phyloP scores from a whole-genome alignment of 331 rosid species.

The Pyracantha coccinea region DNA sequence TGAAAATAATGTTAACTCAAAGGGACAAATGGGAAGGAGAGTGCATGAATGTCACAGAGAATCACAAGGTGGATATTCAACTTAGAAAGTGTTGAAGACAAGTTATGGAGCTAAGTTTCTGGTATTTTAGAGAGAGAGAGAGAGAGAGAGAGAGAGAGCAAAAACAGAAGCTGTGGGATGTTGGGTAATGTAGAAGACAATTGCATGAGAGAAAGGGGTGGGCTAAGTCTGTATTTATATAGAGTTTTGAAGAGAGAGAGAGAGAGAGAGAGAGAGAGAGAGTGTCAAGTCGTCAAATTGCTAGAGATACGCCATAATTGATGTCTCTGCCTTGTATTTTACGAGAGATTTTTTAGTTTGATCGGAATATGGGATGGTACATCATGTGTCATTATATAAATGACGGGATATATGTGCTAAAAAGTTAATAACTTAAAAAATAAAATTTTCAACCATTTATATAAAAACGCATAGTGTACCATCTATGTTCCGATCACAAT shows the following conservation, averaged over 20 bases:
- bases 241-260: background rate
- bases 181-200: constrained; percentile 26
- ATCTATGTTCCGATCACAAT: too few relatives aligned
- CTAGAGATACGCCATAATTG: background rate
- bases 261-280: constrained; percentile 9
- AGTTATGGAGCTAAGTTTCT: constrained; percentile 15
- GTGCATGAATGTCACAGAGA: background rate
- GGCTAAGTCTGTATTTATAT: constrained; percentile 31
- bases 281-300: background rate
- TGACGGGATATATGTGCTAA: too few relatives aligned
- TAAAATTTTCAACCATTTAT: too few relatives aligned
- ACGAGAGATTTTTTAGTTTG: too few relatives aligned
- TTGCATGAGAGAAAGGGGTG: constrained; percentile 41
- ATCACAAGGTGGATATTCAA: background rate
- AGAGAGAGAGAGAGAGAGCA: background rate
- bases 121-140: constrained; percentile 4
- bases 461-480: too few relatives aligned
- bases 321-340: constrained; percentile 1
- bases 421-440: too few relatives aligned
- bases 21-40: constrained; percentile 2
- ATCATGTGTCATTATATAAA: too few relatives aligned
- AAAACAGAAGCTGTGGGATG: constrained; percentile 22
- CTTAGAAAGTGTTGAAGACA: background rate
- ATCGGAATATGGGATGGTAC: too few relatives aligned
- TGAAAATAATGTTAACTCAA: background rate